A percentile compares a stretch with the other conserved stretches of the same genome.
These are phyloP conservation scores for Dendrocalamus sinicus DNA, from an alignment of 176 grass and related monocot genomes.

Conservation along the genomic window DNA sequence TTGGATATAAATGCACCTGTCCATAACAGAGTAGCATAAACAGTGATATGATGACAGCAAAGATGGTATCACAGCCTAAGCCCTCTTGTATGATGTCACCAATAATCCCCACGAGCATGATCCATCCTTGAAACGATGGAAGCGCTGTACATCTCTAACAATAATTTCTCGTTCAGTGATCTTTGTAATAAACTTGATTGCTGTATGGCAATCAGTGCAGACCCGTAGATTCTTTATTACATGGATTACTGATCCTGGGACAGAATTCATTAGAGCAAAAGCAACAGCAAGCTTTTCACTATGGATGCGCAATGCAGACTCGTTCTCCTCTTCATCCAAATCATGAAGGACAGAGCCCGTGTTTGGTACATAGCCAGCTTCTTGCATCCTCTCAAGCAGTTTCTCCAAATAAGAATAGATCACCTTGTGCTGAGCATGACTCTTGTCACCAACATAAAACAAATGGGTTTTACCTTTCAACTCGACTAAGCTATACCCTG, in stretches of 20 bases:
- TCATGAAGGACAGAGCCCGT: conserved; percentile 80
- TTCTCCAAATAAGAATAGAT: conserved; percentile 85
- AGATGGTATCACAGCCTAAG: conserved; percentile 32
- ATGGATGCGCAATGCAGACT: conserved; percentile 68
- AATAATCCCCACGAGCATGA: conserved; percentile 87
- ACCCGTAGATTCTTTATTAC: conserved; percentile 89
- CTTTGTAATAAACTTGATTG: conserved; percentile 79
- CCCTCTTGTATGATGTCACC: conserved; percentile 46
- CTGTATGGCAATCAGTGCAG: conserved; percentile 82
- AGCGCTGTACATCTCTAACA: conserved; percentile 78
- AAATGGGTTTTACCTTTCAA: conserved; percentile 79
- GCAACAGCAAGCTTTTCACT: conserved; percentile 92
- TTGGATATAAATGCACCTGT: conserved; percentile 7
- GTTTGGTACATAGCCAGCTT: conserved; percentile 85
- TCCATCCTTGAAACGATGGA: conserved; percentile 89
- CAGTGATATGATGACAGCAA: neutral
- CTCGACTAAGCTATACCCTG: conserved; percentile 84
- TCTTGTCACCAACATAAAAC: conserved; percentile 88
- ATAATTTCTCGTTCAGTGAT: conserved; percentile 69
- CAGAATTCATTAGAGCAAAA: conserved; percentile 85
- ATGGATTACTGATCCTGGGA: conserved; percentile 66
- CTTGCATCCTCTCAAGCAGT: conserved; percentile 69
- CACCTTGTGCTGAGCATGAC: conserved; percentile 74
- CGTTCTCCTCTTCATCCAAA: conserved; percentile 92
- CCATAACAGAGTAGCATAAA: conserved; percentile 9